phyloP scores from a whole-genome alignment of 1,284 basidiomycete species.

The Rhodotorula sp. region DNA sequence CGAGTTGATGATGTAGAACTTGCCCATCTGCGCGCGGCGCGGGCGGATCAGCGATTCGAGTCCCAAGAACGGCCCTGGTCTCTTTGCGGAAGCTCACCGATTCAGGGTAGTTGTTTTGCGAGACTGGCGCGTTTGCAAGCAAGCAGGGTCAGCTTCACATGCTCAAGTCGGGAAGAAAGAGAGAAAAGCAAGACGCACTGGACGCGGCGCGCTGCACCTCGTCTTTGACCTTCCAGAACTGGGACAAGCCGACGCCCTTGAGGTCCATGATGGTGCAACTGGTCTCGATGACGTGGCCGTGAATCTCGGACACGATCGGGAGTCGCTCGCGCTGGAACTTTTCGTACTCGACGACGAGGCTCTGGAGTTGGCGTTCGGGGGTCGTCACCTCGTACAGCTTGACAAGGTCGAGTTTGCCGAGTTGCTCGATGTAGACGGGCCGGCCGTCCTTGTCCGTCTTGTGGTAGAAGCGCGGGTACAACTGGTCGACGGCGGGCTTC shows the following conservation, averaged over 20 bases:
- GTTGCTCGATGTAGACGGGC: slow-evolving; percentile 90
- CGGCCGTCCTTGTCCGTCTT: slow-evolving; percentile 96
- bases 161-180: background rate
- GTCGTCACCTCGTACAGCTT: slow-evolving; percentile 79
- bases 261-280: slow-evolving; percentile 97
- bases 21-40: slow-evolving; percentile 47
- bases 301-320: slow-evolving; percentile 71
- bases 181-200: slow-evolving; percentile 57
- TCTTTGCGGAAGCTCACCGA: slow-evolving; percentile 23
- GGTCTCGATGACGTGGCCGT: slow-evolving; percentile 90
- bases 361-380: slow-evolving; percentile 81
- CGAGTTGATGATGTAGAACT: slow-evolving; percentile 53
- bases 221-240: slow-evolving; percentile 89
- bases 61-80: background rate
- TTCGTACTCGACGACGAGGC: slow-evolving; percentile 92
- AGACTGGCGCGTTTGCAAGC: slow-evolving; percentile 28
- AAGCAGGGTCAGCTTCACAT: background rate
- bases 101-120: slow-evolving; percentile 45
- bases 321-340: slow-evolving; percentile 75
- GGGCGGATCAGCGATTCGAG: background rate
- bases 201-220: slow-evolving; percentile 74
- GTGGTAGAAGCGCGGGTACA: slow-evolving; percentile 86
- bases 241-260: slow-evolving; percentile 71
- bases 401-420: slow-evolving; percentile 84
- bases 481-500: slow-evolving; percentile 77